Base-by-base conservation (phyloP, 2,329 filamentous ascomycete genomes). In the Verticillium zaregamsianum region DNA sequence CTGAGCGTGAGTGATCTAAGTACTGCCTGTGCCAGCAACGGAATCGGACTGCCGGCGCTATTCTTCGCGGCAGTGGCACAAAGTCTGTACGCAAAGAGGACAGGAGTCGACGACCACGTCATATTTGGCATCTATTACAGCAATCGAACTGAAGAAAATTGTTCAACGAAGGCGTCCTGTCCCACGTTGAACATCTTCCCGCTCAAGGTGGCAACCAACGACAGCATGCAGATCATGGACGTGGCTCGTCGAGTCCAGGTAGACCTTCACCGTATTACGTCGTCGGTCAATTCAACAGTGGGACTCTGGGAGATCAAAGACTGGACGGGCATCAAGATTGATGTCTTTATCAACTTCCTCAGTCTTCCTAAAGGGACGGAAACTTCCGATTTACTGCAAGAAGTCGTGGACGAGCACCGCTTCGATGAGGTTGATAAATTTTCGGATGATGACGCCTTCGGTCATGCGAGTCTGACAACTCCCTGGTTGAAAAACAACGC, bases 101-200 rank as follows among this genome's bases (percentile, higher is more conserved):
- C 20, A 12, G 2, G 8, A 14, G 25, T 59, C 2, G 59, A 66
- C 33, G 57, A 69, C 6, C 78, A 85, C 45, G 73, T 91, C 2
- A 76, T 92, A 0, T 82, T 97, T 58, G 93, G 93, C 2, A 75
- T 97, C 25, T 97, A 97, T 72, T 83, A 96, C 9, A 91, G 92
- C 52, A 96, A 96, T 71, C 85, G 92, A 59, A 81, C 83, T 0
- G 45, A 55, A 55, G 14, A 52, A 7, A 20, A 52, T 9, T 7
- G 23, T 23, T 5, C 31, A 6, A 5, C 56, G 78, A 83, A 79
- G 25, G 74, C 82, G 9, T 76, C 82, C 0, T 88, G 86, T 35
- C 93, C 93, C 0, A 95, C 91, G 0, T 80, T 97, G 23, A 93
- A 90, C 66, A 80, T 97, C 4, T 82, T 96, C 2, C 92, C 93